Evolutionary conservation across 2,329 filamentous ascomycete species (phyloP), one percentile per base, ranked within the genome.

Genomic region (Phyllosticta citriasiana): DNA sequence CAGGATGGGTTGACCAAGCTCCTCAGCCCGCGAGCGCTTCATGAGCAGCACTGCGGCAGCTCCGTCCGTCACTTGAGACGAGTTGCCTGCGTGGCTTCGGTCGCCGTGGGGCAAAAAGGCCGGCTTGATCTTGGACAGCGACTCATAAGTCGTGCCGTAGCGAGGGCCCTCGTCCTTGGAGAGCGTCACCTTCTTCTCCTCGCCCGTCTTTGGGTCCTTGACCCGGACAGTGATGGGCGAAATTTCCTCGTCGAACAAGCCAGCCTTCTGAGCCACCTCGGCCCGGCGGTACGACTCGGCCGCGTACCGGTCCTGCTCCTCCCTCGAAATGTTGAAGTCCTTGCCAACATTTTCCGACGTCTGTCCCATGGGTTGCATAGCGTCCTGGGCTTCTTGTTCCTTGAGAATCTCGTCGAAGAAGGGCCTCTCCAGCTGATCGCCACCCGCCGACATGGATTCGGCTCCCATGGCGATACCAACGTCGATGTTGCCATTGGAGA

Each of bases 361-460:
- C 84, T 96, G 95, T 24, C 94, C 94, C 94, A 99, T 99, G 66
- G 93, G 89, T 81, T 91, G 84, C 84, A 93, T 84, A 81, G 91
- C 94, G 78, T 97, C 93, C 55, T 76, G 76, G 0, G 91, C 84
- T 72, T 97, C 90, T 72, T 91, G 88, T 77, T 82, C 88, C 67
- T 78, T 73, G 55, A 89, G 78, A 63, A 97, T 85, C 65, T 87
- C 85, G 65, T 88, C 85, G 73, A 91, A 86, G 76, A 97, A 94
- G 3, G 88, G 86, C 65, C 84, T 76, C 53, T 86, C 84, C 47
- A 91, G 80, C 24, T 82, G 76, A 72, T 92, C 89, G 57, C 87
- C 88, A 63, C 85, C 85, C 4, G 79, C 75, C 4, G 86, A 87
- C 94, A 99, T 99, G 72, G 83, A 83, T 79, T 99, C 94, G 58